Evolutionary conservation across 2,329 filamentous ascomycete genomes (phyloP).

Genomic region (Plenodomus biglobosus): DNA sequence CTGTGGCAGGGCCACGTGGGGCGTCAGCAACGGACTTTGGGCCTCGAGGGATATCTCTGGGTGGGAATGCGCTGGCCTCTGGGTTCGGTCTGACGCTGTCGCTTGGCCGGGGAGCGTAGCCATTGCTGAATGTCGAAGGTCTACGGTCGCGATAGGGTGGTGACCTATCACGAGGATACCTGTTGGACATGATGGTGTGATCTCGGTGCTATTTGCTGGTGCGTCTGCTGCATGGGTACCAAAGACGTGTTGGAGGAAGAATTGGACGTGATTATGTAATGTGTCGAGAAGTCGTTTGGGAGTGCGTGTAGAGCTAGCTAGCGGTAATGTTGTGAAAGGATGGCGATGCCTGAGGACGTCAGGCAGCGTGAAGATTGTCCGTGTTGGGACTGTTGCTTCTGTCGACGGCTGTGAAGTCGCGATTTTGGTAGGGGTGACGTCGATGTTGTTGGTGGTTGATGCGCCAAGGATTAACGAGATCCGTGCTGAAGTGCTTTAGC

Average conservation of each 20-base stretch:
- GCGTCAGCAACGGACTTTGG: conserved; percentile 77
- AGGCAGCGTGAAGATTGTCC: neutral
- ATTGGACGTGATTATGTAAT: neutral
- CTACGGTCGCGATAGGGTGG: conserved; percentile 65
- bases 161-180: conserved; percentile 48
- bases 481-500: neutral
- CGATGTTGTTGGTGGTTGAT: neutral
- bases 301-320: neutral
- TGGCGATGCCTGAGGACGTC: neutral
- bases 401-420: neutral
- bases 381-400: neutral
- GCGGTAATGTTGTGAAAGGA: neutral
- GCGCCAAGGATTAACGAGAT: neutral
- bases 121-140: conserved; percentile 63
- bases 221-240: conserved; percentile 20
- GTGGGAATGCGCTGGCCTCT: conserved; percentile 32
- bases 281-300: neutral
- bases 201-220: conserved; percentile 3
- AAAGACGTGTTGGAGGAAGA: conserved; percentile 1
- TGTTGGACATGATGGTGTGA: conserved; percentile 35
- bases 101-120: conserved; percentile 55
- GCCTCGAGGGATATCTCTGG: conserved; percentile 71
- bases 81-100: conserved; percentile 33
- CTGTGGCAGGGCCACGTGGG: conserved; percentile 42
- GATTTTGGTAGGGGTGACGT: neutral